These are phyloP conservation scores for Mrakia frigida DNA, from an alignment of 768 basidiomycete species.

Conservation along the genomic window DNA sequence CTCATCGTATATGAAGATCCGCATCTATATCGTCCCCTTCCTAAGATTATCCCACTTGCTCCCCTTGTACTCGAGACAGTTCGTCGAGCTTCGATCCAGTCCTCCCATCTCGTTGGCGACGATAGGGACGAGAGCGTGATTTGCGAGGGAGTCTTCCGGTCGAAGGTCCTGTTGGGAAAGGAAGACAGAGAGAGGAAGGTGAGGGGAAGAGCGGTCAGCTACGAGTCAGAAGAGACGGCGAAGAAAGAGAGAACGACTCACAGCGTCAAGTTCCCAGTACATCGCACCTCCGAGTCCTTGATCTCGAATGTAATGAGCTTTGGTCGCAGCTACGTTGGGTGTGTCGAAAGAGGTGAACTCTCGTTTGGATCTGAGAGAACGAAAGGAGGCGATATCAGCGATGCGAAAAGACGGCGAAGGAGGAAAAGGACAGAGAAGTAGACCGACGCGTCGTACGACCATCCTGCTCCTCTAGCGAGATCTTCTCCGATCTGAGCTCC, in stretches of 20 bases:
- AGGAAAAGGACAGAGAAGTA: background rate
- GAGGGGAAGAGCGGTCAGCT: background rate
- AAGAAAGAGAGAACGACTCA: background rate
- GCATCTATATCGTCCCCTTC: constrained; percentile 14
- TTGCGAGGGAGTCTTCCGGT: background rate
- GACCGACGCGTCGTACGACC: constrained; percentile 65
- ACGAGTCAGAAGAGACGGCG: background rate
- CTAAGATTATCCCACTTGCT: constrained; percentile 32
- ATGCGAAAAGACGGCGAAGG: background rate
- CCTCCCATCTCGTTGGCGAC: constrained; percentile 24
- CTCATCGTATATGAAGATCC: too few relatives aligned
- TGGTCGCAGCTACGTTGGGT: constrained; percentile 56
- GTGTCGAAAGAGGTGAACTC: constrained; percentile 84
- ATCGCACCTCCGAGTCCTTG: constrained; percentile 83
- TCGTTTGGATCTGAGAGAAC: constrained; percentile 45
- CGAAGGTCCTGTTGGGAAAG: constrained; percentile 19
- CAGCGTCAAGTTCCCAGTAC: constrained; percentile 51
- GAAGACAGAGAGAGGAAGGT: background rate
- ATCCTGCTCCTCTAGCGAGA: constrained; percentile 65
- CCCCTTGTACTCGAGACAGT: constrained; percentile 15
- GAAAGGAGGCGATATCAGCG: background rate
- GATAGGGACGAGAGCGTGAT: constrained; percentile 26
- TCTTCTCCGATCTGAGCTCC: constrained; percentile 64
- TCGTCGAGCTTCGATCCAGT: background rate
- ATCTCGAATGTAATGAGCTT: constrained; percentile 69